Base-by-base conservation (phyloP, 108 stramenopile genomes). In the Mediolabrus comicus region DNA sequence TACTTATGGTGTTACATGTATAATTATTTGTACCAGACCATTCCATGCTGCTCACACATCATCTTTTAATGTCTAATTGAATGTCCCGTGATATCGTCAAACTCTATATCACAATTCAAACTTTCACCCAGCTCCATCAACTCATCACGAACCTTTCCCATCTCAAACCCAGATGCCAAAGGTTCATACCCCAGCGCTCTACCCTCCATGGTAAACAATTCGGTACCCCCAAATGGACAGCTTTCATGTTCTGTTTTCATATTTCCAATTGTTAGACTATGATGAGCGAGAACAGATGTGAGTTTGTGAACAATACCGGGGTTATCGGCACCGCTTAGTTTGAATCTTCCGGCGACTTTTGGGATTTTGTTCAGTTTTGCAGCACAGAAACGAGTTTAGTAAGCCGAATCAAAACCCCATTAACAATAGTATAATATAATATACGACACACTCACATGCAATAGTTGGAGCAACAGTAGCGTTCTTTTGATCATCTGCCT, bases 281-380 rank as follows among this genome's bases (percentile, higher is more conserved):
- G 60, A 3, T 77, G 77, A 19, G 87, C 84, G 53, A 91, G 65
- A 35, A 86, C 59, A 0, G 77, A 74, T 29, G 87, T 88, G 6
- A 91, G 76, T 66, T 84, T 82, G 76, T 91, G 84, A 19, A 91
- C 87, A 43, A 88, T 84, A 2, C 90, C 90, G 1, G 87, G 86
- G 71, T 91, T 64, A 56, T 91, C 87, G n/a, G 90, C 87, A 26
- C 90, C 90, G 19, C 66, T 72, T 27, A 87, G 41, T 62, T 43
- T 39, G 74, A 86, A 86, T 6, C 59, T 41, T 31, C 83, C 86
- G 9, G 71, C 32, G 39, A 75, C 74, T 75, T 27, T 65, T 9
- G 29, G 34, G 9, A 16, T 30, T 13, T 31, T 4, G 17, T 10
- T 30, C 52, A 53, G 19, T 19, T 35, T 28, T 12, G 11, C 7